Evolutionary conservation across 495 filamentous ascomycete genomes (phyloP).

Genomic region (Daldinia decipiens): DNA sequence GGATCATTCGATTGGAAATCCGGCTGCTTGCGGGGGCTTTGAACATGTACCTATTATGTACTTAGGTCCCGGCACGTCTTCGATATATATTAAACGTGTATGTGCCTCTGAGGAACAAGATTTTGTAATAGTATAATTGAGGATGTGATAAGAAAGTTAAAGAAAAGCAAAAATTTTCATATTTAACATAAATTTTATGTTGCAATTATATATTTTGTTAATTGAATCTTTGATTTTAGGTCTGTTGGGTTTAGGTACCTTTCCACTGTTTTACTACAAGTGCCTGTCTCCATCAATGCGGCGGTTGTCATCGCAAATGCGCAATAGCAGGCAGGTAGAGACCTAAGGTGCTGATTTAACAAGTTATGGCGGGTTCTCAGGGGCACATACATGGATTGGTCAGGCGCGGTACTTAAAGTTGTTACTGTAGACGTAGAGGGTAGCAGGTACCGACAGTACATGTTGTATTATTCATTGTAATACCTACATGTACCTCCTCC

Average conservation of each 20-base stretch:
- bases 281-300: too few relatives aligned
- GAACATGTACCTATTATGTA: neutral
- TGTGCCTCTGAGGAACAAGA: neutral
- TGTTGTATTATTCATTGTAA: neutral
- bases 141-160: neutral
- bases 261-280: too few relatives aligned
- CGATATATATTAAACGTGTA: too few relatives aligned
- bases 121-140: neutral
- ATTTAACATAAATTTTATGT: neutral
- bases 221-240: too few relatives aligned
- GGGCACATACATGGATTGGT: neutral
- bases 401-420: neutral
- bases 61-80: neutral
- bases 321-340: neutral
- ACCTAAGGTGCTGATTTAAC: neutral
- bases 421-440: neutral
- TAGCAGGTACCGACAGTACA: neutral
- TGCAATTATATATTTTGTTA: neutral
- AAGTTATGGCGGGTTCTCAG: neutral
- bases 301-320: neutral
- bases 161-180: neutral
- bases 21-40: conserved; percentile 26
- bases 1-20: conserved; percentile 31
- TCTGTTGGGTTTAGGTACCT: too few relatives aligned
- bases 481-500: too few relatives aligned